phyloP scores from a whole-genome alignment of 1,139 yeast species.

The Yarrowia galli region DNA sequence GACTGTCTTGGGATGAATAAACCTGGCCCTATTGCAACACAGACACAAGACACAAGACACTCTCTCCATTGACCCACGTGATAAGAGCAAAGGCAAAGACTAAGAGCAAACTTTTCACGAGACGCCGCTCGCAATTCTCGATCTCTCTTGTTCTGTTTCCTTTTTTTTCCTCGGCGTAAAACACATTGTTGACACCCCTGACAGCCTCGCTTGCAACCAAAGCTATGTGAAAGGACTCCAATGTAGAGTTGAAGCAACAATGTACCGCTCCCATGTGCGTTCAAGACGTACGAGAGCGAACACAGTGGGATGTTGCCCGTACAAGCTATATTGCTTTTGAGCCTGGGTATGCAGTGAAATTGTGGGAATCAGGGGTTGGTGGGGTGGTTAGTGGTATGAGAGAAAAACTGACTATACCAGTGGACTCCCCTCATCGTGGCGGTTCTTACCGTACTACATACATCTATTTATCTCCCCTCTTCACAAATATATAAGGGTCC shows the following conservation, averaged over 20 bases:
- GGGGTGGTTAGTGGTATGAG: too few relatives aligned
- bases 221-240: neutral
- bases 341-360: neutral
- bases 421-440: neutral
- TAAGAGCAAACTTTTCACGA: neutral
- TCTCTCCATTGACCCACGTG: too few relatives aligned
- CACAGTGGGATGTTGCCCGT: neutral
- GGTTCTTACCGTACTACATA: neutral
- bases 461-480: too few relatives aligned
- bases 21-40: too few relatives aligned
- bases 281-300: neutral
- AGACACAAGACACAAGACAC: too few relatives aligned
- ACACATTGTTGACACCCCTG: slow-evolving; percentile 5
- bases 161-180: neutral
- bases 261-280: neutral
- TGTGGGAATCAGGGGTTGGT: too few relatives aligned
- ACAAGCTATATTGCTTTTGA: neutral
- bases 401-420: neutral
- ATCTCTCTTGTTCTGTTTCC: neutral
- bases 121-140: neutral
- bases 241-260: slow-evolving; percentile 20
- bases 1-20: too few relatives aligned
- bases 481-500: too few relatives aligned
- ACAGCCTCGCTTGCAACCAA: slow-evolving; percentile 11
- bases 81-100: neutral